phyloP scores from a whole-genome alignment of 176 grass and related monocot species.

The Chrysopogon serrulatus region DNA sequence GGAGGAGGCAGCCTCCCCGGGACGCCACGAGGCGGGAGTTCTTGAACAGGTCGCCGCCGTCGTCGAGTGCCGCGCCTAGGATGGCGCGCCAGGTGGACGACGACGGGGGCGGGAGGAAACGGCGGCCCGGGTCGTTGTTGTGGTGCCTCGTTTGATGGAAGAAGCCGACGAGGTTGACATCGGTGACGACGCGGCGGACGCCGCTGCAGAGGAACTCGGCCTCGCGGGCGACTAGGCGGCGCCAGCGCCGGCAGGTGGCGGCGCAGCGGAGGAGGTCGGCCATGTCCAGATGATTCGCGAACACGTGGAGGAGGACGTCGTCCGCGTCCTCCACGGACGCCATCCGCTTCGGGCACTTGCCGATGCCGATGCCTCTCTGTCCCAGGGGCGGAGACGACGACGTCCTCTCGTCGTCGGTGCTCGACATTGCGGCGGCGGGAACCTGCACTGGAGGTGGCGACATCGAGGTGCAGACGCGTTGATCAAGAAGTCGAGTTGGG shows the following conservation, averaged over 20 bases:
- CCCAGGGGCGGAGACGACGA: too few relatives aligned
- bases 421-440: background rate
- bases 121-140: background rate
- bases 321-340: background rate
- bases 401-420: too few relatives aligned
- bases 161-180: background rate
- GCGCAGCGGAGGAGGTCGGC: background rate
- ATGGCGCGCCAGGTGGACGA: background rate
- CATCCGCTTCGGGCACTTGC: background rate
- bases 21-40: background rate
- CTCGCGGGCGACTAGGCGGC: background rate
- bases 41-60: background rate
- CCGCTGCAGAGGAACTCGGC: background rate
- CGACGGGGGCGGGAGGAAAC: background rate
- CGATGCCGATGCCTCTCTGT: too few relatives aligned
- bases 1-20: background rate
- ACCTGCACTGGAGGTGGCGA: background rate
- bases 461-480: background rate
- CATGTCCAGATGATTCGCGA: background rate
- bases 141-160: background rate
- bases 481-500: too few relatives aligned
- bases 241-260: background rate
- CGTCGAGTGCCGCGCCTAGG: background rate
- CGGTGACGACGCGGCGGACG: too few relatives aligned
- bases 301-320: background rate